These are phyloP conservation scores for Anastatica hierochuntica DNA, from an alignment of 345 rosid genomes.

Conservation along the genomic window DNA sequence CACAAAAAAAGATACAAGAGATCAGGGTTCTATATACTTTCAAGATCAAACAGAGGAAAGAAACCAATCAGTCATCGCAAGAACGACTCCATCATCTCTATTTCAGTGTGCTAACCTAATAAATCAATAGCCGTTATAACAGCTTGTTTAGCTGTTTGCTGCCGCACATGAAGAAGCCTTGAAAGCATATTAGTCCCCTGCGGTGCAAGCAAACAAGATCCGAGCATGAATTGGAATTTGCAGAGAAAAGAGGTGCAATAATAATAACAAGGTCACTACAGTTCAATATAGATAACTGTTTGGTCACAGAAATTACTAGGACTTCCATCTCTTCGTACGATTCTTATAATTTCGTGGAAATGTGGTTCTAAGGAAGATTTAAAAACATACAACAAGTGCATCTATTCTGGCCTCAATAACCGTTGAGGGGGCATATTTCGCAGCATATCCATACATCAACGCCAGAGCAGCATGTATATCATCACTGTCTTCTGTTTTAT, in stretches of 20 bases:
- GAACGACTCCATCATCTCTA: background rate
- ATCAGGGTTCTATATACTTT: constrained; percentile 12
- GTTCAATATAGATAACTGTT: constrained; percentile 3
- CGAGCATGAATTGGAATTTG: background rate
- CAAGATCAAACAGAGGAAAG: constrained; percentile 1
- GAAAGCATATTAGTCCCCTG: constrained; percentile 99
- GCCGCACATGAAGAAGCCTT: background rate
- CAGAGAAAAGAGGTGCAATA: constrained; percentile 4
- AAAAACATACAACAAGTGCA: constrained; percentile 77
- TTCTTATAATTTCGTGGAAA: background rate
- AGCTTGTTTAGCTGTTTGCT: constrained; percentile 66
- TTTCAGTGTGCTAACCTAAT: constrained; percentile 47
- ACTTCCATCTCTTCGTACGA: background rate
- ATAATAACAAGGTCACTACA: background rate
- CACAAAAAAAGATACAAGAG: constrained; percentile 24
- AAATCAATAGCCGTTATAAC: constrained; percentile 94
- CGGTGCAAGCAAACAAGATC: constrained; percentile 19
- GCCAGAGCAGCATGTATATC: constrained; percentile 99
- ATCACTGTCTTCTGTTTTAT: constrained; percentile 76
- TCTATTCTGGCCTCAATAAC: constrained; percentile 98
- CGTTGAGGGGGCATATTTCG: constrained; percentile 91
- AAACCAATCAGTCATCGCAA: background rate
- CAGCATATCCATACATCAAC: constrained; percentile 99
- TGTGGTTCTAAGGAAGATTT: background rate
- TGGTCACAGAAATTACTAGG: background rate